Percentiles rank a stretch among this genome's conserved stretches.
These are phyloP conservation scores for Sphagnum magellanicum DNA, from an alignment of 228 moss, liverwort and hornwort genomes.

Conservation along the genomic window DNA sequence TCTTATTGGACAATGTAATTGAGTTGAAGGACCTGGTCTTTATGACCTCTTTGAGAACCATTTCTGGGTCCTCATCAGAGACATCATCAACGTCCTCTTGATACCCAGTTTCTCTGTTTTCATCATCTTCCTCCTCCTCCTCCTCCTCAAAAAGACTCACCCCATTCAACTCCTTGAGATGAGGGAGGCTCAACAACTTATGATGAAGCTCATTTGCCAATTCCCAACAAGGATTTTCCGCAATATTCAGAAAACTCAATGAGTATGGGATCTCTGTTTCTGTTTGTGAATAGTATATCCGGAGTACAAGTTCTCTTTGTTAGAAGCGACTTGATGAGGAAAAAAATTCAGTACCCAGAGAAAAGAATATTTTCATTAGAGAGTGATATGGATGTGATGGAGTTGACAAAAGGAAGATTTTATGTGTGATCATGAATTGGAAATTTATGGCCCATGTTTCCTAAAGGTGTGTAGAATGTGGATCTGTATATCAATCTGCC, in stretches of 20 bases:
- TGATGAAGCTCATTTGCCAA: slow-evolving; percentile 19
- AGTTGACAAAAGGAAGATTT: no score
- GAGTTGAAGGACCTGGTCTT: no score
- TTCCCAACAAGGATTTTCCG: slow-evolving; percentile 41
- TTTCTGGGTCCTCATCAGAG: background rate
- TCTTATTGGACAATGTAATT: no score
- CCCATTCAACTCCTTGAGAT: slow-evolving; percentile 44
- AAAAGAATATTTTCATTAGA: no score
- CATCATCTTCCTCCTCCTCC: background rate
- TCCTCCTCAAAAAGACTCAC: slow-evolving; percentile 15
- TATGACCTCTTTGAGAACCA: background rate
- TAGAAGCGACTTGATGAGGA: no score
- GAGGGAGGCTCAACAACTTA: slow-evolving; percentile 18
- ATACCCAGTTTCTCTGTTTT: background rate
- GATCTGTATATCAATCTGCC: no score
- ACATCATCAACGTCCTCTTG: background rate
- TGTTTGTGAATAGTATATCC: background rate
- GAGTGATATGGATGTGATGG: no score
- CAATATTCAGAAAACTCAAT: slow-evolving; percentile 40
- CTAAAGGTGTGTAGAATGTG: no score
- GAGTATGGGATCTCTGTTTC: slow-evolving; percentile 34
- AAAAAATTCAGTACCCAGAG: no score
- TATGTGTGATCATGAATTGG: no score
- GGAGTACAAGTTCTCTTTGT: no score
- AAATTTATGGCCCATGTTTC: no score